These are phyloP conservation scores for Phytophthora pini DNA, from an alignment of 352 stramenopile genomes.

Conservation along the genomic window DNA sequence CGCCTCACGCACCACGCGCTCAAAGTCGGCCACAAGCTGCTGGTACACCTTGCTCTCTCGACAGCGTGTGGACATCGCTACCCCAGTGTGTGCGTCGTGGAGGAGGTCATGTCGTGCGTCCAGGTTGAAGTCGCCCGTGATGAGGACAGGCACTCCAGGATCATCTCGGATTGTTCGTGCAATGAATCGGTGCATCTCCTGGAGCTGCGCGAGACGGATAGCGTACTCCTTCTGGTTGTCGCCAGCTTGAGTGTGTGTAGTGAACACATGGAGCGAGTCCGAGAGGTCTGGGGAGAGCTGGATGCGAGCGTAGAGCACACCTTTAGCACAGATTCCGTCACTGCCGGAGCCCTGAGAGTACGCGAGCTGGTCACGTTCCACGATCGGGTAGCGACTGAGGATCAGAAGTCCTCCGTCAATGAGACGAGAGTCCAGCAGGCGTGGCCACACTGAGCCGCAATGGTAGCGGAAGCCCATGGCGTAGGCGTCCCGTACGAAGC, in stretches of 20 bases:
- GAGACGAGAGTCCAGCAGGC: conserved; percentile 52
- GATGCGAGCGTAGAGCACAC: conserved; percentile 77
- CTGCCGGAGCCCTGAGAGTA: conserved; percentile 68
- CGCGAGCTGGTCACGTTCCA: conserved; percentile 64
- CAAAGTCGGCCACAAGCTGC: conserved; percentile 57
- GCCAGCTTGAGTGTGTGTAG: conserved; percentile 84
- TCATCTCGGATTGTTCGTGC: conserved; percentile 53
- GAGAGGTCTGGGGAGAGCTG: conserved; percentile 73
- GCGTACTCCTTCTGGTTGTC: conserved; percentile 51
- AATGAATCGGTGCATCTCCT: conserved; percentile 74
- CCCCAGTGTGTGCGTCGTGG: conserved; percentile 39
- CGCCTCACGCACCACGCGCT: conserved; percentile 43
- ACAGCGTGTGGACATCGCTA: conserved; percentile 45
- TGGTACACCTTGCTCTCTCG: conserved; percentile 69
- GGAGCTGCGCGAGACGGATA: conserved; percentile 67
- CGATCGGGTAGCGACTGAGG: conserved; percentile 84
- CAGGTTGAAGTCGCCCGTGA: conserved; percentile 86
- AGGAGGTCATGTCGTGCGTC: conserved; percentile 76
- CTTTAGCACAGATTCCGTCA: conserved; percentile 79
- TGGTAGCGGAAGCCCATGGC: conserved; percentile 78
- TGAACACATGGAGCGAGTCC: conserved; percentile 85
- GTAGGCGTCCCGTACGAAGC: conserved; percentile 60
- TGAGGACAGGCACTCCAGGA: conserved; percentile 60
- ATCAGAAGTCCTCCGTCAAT: conserved; percentile 84
- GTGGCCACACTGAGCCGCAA: conserved; percentile 75